Evolutionary conservation across 192 early-diverging fungal species (phyloP), one percentile per base, ranked within the genome.

Genomic region (Neocallimastix lanati): DNA sequence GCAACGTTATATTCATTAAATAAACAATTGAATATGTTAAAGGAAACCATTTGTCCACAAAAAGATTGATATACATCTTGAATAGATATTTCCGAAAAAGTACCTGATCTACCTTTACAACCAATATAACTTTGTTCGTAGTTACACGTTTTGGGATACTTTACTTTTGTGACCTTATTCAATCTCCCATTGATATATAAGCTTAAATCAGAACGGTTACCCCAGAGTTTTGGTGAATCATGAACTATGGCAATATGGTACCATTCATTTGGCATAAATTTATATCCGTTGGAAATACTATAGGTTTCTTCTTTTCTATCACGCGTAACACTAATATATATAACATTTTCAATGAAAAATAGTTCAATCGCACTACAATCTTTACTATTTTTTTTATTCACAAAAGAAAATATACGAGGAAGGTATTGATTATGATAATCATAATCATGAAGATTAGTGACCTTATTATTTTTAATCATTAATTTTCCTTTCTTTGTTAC

Each of bases 171-270:
- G 0, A 11, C 18, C 29, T 90, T 87, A 1, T 88, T 82, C 0
- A 89, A 84, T 14, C 82, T 82, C 21, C 92, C 92, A 78, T 93
- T 90, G 9, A 93, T 85, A 77, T 86, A 92, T 33, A 93, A 79
- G 0, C 87, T 86, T 67, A 93, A 83, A 11, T 85, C 84, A 29
- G 87, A 88, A 12, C 81, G 76, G 21, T 80, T 78, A 2, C 82
- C 79, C 7, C 82, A 83, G 28, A 93, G 40, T 28, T 88, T 80
- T 15, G 92, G 86, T 78, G 85, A 85, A 28, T 86, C 77, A 81
- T 93, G 92, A 2, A 93, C 91, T 16, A 93, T 79, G 0, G 85
- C 90, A 25, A 93, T 77, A 79, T 93, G 92, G 67, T 90, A 90
- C 92, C 92, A 93, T 28, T 81, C 84, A 12, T 88, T 87, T 30